phyloP scores from a whole-genome alignment of 2,329 filamentous ascomycete species.

The Cladosporium colombiae region DNA sequence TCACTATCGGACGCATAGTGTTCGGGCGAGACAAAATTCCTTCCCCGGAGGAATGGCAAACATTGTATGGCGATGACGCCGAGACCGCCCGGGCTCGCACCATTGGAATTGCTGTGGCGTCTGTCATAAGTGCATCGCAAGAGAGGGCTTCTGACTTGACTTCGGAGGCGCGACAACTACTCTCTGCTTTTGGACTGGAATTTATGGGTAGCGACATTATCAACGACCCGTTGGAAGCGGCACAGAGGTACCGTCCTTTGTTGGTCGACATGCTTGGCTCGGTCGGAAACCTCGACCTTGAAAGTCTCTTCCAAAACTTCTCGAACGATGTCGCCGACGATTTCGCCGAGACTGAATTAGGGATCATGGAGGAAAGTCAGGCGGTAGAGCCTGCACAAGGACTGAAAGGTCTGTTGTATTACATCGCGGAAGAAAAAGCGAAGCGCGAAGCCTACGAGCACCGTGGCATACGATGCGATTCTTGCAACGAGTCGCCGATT shows the following conservation, averaged over 20 bases:
- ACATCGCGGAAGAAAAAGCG: slow-evolving; percentile 91
- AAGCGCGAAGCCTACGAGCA: slow-evolving; percentile 87
- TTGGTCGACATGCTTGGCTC: slow-evolving; percentile 13
- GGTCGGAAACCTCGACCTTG: slow-evolving; percentile 20
- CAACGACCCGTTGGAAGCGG: neutral
- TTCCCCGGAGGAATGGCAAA: slow-evolving; percentile 13
- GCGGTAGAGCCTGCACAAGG: slow-evolving; percentile 33
- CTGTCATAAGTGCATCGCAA: neutral
- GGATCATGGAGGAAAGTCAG: slow-evolving; percentile 23
- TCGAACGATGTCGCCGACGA: slow-evolving; percentile 22
- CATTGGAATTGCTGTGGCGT: neutral
- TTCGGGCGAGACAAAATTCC: slow-evolving; percentile 11
- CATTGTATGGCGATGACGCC: neutral
- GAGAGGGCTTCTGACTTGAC: neutral
- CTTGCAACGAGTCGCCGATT: slow-evolving; percentile 84
- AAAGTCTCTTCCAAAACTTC: slow-evolving; percentile 24
- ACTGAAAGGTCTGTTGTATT: slow-evolving; percentile 66
- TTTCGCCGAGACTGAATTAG: slow-evolving; percentile 30
- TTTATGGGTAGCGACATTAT: neutral
- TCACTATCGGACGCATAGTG: neutral
- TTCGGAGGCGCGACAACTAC: neutral
- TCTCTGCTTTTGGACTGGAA: neutral
- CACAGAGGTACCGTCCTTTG: neutral
- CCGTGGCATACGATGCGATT: slow-evolving; percentile 87
- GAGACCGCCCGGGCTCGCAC: neutral